Base-by-base conservation (phyloP, 2,329 filamentous ascomycete species). In the Alternaria dauci region DNA sequence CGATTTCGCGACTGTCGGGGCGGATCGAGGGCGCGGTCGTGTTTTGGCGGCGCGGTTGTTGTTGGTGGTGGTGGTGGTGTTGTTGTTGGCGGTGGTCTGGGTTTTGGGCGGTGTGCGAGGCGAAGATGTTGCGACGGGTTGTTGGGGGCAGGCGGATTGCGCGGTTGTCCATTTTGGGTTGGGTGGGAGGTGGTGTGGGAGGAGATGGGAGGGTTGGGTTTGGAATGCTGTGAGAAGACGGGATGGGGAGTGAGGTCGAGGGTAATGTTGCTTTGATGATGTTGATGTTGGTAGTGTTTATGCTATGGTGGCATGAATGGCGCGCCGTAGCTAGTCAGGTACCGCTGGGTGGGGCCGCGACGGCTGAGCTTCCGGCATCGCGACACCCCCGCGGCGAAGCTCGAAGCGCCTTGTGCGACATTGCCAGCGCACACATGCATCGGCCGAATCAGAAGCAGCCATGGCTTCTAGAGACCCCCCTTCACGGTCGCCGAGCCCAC, bases 121-220 rank as follows among this genome's bases (percentile, higher is more conserved):
- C 63, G 62, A 77, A 75, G 46, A 77, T 65, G 53, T 72, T 72
- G 61, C 71, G 75, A 56, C 75, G 75, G 43, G 71, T 65, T 28
- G 52, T 58, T 7, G 68, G 62, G 7, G 70, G 71, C 36, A 71
- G 71, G 28, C 73, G 73, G 38, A 71, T 61, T 11, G 75, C 68
- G 52, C 73, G 71, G 39, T 68, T 71, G 25, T 57, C 57, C 42
- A 62, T 61, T 55, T 65, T 70, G 23, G 16, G 16, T n/a, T 39
- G 2, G 18, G 36, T 20, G 0, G 36, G 9, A 4, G n/a, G 16
- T 38, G 32, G 6, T 5, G 12, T 8, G 5, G 32, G 12, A 6
- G 32, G 0, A 36, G 32, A 36, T 1, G 32, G 32, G 1, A n/a
- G 1, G 14, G 5, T 18, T 20, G 28, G 28, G 36, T 23, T 11